Base-by-base conservation (phyloP, 108 stramenopile species). In the Nitzschia sp. region DNA sequence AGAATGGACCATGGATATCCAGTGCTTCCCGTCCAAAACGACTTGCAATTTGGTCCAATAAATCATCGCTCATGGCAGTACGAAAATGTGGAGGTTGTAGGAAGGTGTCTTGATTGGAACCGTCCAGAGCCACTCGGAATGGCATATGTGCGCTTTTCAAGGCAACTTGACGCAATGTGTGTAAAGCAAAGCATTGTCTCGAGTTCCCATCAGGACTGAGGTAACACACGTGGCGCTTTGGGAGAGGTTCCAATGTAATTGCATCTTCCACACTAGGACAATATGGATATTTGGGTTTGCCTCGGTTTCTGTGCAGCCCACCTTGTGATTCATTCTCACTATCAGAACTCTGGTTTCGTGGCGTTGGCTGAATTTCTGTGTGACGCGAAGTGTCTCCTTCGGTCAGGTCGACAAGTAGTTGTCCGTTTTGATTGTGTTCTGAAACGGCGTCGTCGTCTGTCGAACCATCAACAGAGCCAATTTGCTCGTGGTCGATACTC, bases 1-100 rank as follows among this genome's bases (percentile, higher is more conserved):
- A 90, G 22, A 81, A 80, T 15, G 57, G 19, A 46, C 86, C 82
- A 19, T 85, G 63, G 52, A 89, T 62, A 2, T 86, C 69, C 19
- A 88, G 65, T 25, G 91, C 87, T 7, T 63, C 67, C 25, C 87
- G 67, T 17, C 91, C 88, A 72, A 93, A 93, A 19, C 81, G 75
- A 20, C 80, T 86, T 20, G 85, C 84, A 40, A 93, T 93, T 62
- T 90, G 91, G 74, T 93, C 91, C 17, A 86, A 21, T 53, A 93
- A 51, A 44, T 89, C 87, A 58, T 86, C 88, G 42, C 83, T 86
- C 83, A 90, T 88, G 37, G 73, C 73, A 0, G 87, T 72, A 15
- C 89, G 83, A 66, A 93, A 93, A 72, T 89, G 87, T 38, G 91
- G 91, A 9, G 91, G 91, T 58, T 93, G 91, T 37, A 87, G 56